Evolutionary conservation across 1,284 basidiomycete species (phyloP).

Genomic region (Vanrija humicola): DNA sequence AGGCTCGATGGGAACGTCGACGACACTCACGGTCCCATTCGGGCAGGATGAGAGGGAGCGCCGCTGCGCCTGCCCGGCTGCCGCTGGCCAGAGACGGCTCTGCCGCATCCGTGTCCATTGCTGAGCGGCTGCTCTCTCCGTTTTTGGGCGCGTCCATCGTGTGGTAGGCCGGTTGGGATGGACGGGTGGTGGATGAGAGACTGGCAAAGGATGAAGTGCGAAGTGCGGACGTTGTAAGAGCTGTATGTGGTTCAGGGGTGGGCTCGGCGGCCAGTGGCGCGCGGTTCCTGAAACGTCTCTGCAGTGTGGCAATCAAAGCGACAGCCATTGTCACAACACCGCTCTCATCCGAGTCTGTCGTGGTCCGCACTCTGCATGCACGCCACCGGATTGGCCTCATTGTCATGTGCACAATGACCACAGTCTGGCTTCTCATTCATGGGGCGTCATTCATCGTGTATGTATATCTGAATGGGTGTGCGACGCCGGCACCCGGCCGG

Average conservation of each 20-base stretch:
- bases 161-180: not conserved
- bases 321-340: too few relatives aligned
- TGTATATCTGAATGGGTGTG: too few relatives aligned
- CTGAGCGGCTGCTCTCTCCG: constrained; percentile 32
- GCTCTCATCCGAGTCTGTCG: too few relatives aligned
- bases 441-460: too few relatives aligned
- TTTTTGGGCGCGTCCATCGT: constrained; percentile 34
- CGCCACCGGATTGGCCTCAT: too few relatives aligned
- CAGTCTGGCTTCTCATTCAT: too few relatives aligned
- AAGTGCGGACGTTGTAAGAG: too few relatives aligned
- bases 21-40: constrained; percentile 33
- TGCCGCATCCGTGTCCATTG: not conserved
- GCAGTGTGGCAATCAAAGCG: too few relatives aligned
- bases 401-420: too few relatives aligned
- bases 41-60: constrained; percentile 24
- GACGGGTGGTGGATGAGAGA: not conserved
- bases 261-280: not conserved
- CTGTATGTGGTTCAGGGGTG: too few relatives aligned
- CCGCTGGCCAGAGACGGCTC: not conserved
- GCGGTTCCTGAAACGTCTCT: not conserved
- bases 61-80: not conserved
- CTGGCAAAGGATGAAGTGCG: not conserved
- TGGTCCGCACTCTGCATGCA: too few relatives aligned
- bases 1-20: not conserved
- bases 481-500: too few relatives aligned